Evolutionary conservation across 1,139 yeast species (phyloP).

Genomic region (Blastobotrys capitulatus): DNA sequence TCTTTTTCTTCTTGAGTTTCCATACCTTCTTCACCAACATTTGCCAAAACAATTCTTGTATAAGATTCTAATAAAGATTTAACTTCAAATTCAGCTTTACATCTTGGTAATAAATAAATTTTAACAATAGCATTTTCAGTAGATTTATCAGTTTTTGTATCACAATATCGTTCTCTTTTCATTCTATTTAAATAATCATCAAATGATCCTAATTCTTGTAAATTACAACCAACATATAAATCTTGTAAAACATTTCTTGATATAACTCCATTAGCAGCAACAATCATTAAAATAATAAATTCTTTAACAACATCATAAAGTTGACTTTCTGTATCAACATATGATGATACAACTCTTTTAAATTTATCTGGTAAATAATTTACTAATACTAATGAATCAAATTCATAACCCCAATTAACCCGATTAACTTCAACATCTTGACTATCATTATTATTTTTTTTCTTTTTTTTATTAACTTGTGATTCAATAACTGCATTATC

Average conservation of each 20-base stretch:
- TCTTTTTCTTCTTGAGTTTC: not conserved
- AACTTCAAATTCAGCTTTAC: constrained; percentile 1
- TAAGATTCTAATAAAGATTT: not conserved
- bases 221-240: not conserved
- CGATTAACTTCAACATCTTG: too few relatives aligned
- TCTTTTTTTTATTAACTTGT: not conserved
- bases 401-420: not conserved
- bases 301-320: constrained; percentile 1
- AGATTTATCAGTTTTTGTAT: not conserved
- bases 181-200: constrained; percentile 6
- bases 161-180: constrained; percentile 8
- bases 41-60: not conserved
- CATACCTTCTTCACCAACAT: not conserved
- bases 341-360: not conserved
- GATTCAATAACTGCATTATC: constrained; percentile 2
- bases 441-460: constrained; percentile 2
- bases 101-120: constrained; percentile 3
- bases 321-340: not conserved
- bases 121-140: not conserved
- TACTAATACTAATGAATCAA: constrained; percentile 4
- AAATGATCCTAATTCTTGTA: not conserved
- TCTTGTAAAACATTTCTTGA: not conserved
- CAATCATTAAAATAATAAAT: constrained; percentile 8
- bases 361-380: constrained; percentile 5
- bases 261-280: constrained; percentile 7